Percentiles rank a stretch among this genome's conserved stretches.
These are phyloP conservation scores for Cordyceps fumosorosea DNA, from an alignment of 2,329 filamentous ascomycete genomes.

Conservation along the genomic window DNA sequence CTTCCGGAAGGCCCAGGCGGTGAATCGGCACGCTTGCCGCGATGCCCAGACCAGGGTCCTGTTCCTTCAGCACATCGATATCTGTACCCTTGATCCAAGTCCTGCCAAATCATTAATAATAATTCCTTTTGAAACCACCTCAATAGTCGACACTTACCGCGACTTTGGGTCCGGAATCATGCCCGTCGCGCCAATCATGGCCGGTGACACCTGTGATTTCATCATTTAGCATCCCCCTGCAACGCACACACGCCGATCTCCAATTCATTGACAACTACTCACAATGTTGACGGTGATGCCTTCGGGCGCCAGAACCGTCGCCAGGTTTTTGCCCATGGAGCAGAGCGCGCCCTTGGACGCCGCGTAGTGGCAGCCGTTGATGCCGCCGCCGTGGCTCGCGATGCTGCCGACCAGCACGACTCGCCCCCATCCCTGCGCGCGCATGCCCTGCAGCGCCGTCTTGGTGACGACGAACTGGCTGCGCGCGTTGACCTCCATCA, in stretches of 20 bases:
- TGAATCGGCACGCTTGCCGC: conserved; percentile 28
- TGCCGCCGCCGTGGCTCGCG: conserved; percentile 54
- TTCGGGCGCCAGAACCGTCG: conserved; percentile 49
- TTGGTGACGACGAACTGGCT: conserved; percentile 54
- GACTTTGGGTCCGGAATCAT: conserved; percentile 49
- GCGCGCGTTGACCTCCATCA: conserved; percentile 57
- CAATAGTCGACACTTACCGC: background rate
- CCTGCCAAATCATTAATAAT: conserved; percentile 14
- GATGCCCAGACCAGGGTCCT: conserved; percentile 29
- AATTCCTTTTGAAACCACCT: background rate
- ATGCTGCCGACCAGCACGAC: conserved; percentile 60
- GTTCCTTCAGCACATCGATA: conserved; percentile 23
- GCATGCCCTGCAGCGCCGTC: conserved; percentile 55
- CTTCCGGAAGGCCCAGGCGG: conserved; percentile 27
- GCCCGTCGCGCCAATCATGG: conserved; percentile 59
- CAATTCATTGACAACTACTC: background rate
- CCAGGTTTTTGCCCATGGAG: conserved; percentile 58
- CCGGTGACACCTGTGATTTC: conserved; percentile 48
- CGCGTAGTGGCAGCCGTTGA: conserved; percentile 56
- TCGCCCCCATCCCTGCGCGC: conserved; percentile 52
- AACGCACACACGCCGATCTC: background rate
- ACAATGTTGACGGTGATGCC: conserved; percentile 56
- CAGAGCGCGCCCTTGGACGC: conserved; percentile 54
- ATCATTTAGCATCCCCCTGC: background rate
- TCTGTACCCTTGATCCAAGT: conserved; percentile 25